A percentile compares a stretch with the other conserved stretches of the same genome.
Conservation (phyloP, 2,329 filamentous ascomycete species). For the Ophiosphaerella narmari region DNA sequence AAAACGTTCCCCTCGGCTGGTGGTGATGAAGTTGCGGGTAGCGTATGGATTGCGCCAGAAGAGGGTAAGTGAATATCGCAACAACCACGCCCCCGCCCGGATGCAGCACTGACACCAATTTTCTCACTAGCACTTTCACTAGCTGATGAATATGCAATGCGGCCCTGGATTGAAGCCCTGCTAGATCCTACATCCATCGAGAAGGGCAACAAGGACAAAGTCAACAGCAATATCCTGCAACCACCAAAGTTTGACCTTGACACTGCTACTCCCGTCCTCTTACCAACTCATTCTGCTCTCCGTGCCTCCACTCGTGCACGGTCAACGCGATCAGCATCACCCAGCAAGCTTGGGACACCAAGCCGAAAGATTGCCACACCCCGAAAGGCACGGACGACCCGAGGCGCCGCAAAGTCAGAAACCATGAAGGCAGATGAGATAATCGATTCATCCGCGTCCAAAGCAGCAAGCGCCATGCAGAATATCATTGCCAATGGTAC, state of each 20-base stretch:
- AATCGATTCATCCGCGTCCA: conserved; percentile 54
- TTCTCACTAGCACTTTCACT: conserved; percentile 71
- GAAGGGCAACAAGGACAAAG: conserved; percentile 67
- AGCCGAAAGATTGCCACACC: conserved; percentile 57
- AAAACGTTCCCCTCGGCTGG: conserved; percentile 82
- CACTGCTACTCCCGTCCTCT: conserved; percentile 39
- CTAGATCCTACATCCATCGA: conserved; percentile 84
- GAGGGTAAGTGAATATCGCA: conserved; percentile 55
- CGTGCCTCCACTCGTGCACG: conserved; percentile 53
- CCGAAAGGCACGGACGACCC: conserved; percentile 58
- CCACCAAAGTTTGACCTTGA: conserved; percentile 78
- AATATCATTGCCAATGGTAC: conserved; percentile 39
- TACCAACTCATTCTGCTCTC: conserved; percentile 35
- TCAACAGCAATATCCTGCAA: conserved; percentile 72
- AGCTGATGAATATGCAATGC: conserved; percentile 84
- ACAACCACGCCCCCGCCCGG: background rate
- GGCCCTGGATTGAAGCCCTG: conserved; percentile 87
- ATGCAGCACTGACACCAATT: conserved; percentile 22
- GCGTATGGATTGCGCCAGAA: conserved; percentile 90
- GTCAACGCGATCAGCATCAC: conserved; percentile 64
- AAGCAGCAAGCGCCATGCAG: conserved; percentile 51
- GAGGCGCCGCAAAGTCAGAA: conserved; percentile 36
- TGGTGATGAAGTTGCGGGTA: conserved; percentile 90
- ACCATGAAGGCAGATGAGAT: conserved; percentile 35
- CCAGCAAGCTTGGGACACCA: conserved; percentile 55